Percentiles rank a stretch among this genome's conserved stretches.
These are phyloP conservation scores for Patellaria atrata DNA, from an alignment of 495 filamentous ascomycete species.

Conservation along the genomic window DNA sequence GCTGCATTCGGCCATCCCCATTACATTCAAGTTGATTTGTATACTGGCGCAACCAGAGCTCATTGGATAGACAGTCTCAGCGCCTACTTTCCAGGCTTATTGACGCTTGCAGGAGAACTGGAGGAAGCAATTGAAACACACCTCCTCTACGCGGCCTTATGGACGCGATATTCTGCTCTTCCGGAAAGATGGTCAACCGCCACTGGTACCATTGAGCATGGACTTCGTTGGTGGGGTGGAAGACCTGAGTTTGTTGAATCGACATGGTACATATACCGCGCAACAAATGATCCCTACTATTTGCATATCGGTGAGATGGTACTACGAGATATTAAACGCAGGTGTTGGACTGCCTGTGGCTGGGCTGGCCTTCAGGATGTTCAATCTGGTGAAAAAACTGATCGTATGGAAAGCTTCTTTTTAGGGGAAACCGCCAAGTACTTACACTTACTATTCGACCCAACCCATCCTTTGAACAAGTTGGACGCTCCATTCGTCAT, in stretches of 20 bases:
- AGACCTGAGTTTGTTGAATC: slow-evolving; percentile 94
- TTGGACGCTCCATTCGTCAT: slow-evolving; percentile 83
- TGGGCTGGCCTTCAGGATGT: slow-evolving; percentile 96
- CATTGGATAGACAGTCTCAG: slow-evolving; percentile 94
- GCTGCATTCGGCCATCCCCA: slow-evolving; percentile 67
- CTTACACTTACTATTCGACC: slow-evolving; percentile 76
- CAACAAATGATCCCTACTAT: slow-evolving; percentile 94
- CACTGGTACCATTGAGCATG: slow-evolving; percentile 72
- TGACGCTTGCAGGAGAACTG: slow-evolving; percentile 71
- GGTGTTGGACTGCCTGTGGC: slow-evolving; percentile 88
- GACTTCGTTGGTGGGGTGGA: slow-evolving; percentile 86
- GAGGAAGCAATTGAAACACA: slow-evolving; percentile 85
- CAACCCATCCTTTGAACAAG: slow-evolving; percentile 72
- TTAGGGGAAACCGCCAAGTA: slow-evolving; percentile 94
- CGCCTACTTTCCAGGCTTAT: slow-evolving; percentile 87
- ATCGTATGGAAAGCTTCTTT: slow-evolving; percentile 99
- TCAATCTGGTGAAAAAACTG: slow-evolving; percentile 69
- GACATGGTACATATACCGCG: slow-evolving; percentile 81
- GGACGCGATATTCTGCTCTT: slow-evolving; percentile 83
- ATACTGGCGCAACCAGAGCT: slow-evolving; percentile 64
- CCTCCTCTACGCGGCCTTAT: slow-evolving; percentile 77
- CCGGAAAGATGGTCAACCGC: slow-evolving; percentile 87
- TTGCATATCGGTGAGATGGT: slow-evolving; percentile 93
- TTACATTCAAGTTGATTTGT: slow-evolving; percentile 77
- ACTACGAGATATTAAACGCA: slow-evolving; percentile 68